Base-by-base conservation (phyloP, 768 basidiomycete species). In the Obba rivulosa region DNA sequence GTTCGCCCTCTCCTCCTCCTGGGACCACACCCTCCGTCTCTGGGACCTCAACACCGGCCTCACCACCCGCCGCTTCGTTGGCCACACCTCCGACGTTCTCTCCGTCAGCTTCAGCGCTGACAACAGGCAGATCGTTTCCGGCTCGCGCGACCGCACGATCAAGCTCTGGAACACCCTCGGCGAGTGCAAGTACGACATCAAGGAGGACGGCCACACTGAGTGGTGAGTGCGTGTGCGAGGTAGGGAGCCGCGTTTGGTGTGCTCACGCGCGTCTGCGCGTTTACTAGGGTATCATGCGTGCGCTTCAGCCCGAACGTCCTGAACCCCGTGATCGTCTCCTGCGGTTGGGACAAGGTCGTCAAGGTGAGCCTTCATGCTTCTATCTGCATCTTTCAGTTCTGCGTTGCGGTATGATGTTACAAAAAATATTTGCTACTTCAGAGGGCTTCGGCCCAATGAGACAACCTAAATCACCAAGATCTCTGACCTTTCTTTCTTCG, bases 131-230 rank as follows among this genome's bases (percentile, higher is more conserved):
- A 99, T 99, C 67, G 96, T 99, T 60, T 96, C 93, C 45, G 96
- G 93, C 47, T 94, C 93, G 54, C 89, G 96, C 58, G 96, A 99
- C 81, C 78, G 78, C 67, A 85, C 89, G 35, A 99, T 99, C 79
- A 99, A 98, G 72, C 89, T 99, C 64, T 99, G 96, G 96, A 99
- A 99, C 77, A 99, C 96, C 53, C 85, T 99, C 56, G 96, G 96
- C 64, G 96, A 99, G 73, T 99, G 96, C 79, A 99, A 99, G 71
- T 98, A 92, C 69, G 91, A 98, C 69, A 99, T 99, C 71, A 91
- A 92, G 74, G 95, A 99, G 58, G 96, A 98, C 60, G 93, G 95
- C 52, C 96, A 99, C 78, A 75, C 83, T 52, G 96, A 97, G 76
- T 99, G 96, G 95, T 72, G 51, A 41, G 66, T 57, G 8, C 18